These are phyloP conservation scores for Pugionium dolabratum DNA, from an alignment of 345 rosid species.

Conservation along the genomic window DNA sequence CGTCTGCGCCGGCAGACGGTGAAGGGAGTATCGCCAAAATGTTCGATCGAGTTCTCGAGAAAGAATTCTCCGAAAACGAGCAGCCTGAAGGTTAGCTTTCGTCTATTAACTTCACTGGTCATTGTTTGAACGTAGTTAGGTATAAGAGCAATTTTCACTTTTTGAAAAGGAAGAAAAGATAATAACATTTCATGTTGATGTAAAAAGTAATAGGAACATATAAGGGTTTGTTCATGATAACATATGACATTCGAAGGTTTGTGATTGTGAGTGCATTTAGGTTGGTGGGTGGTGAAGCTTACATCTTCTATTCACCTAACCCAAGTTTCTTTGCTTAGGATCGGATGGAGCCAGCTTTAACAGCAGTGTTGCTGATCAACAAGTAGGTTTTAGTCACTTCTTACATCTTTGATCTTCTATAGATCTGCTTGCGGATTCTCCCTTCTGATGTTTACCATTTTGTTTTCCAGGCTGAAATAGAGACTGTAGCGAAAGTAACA, in stretches of 20 bases:
- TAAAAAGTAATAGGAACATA: conserved; percentile 1
- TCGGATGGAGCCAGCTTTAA: conserved; percentile 88
- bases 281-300: conserved; percentile 20
- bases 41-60: conserved; percentile 92
- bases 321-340: conserved; percentile 45
- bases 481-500: conserved; percentile 92
- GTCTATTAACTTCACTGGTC: background rate
- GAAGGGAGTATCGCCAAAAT: conserved; percentile 89
- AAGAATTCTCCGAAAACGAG: conserved; percentile 91
- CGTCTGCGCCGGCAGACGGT: conserved; percentile 58
- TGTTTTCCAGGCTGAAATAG: conserved; percentile 78
- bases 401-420: conserved; percentile 12
- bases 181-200: background rate
- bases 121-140: background rate
- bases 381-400: conserved; percentile 54
- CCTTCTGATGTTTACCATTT: conserved; percentile 26
- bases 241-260: background rate
- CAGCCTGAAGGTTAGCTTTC: conserved; percentile 68
- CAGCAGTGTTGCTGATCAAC: conserved; percentile 89
- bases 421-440: conserved; percentile 1
- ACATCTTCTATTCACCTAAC: conserved; percentile 6
- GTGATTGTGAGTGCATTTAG: conserved; percentile 16
- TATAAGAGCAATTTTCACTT: no score
- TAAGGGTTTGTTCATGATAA: background rate
- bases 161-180: background rate